phyloP scores from a whole-genome alignment of 2,329 filamentous ascomycete species.

The Chaetothyriales sp. region DNA sequence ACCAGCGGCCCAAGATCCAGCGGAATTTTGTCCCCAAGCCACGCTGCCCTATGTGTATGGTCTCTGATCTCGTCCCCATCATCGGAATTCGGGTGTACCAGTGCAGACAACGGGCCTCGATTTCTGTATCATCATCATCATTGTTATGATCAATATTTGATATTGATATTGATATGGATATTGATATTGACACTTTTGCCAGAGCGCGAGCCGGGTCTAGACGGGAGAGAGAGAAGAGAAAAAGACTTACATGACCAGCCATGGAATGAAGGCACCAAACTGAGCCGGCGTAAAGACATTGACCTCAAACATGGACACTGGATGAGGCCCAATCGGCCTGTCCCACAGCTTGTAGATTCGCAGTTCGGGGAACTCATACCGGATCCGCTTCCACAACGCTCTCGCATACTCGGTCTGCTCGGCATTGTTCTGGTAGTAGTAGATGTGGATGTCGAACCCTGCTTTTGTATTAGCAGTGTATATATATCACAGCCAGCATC shows the following conservation, averaged over 20 bases:
- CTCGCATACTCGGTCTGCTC: conserved; percentile 52
- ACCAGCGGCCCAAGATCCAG: conserved; percentile 28
- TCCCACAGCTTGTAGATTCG: conserved; percentile 67
- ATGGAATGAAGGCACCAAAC: conserved; percentile 77
- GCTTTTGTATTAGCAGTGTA: too few relatives aligned
- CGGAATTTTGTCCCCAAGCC: conserved; percentile 32
- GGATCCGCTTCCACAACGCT: conserved; percentile 61
- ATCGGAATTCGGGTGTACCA: conserved; percentile 68
- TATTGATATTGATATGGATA: too few relatives aligned
- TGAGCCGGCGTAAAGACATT: conserved; percentile 73
- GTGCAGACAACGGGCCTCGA: conserved; percentile 59
- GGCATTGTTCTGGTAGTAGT: conserved; percentile 52
- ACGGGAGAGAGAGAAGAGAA: not conserved
- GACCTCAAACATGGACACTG: conserved; percentile 81
- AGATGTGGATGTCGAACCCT: conserved; percentile 78
- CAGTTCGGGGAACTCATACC: conserved; percentile 53
- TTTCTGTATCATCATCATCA: conserved; percentile 28
- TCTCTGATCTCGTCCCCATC: conserved; percentile 37
- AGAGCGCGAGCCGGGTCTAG: too few relatives aligned
- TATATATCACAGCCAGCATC: too few relatives aligned
- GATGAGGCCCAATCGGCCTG: conserved; percentile 64
- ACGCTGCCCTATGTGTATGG: conserved; percentile 31
- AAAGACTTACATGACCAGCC: conserved; percentile 48
- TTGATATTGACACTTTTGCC: too few relatives aligned
- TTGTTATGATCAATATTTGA: too few relatives aligned